A percentile compares a stretch with the other conserved stretches of the same genome.
Conservation (phyloP, 2,329 filamentous ascomycete genomes). For the Sporothrix brunneoviolacea region DNA sequence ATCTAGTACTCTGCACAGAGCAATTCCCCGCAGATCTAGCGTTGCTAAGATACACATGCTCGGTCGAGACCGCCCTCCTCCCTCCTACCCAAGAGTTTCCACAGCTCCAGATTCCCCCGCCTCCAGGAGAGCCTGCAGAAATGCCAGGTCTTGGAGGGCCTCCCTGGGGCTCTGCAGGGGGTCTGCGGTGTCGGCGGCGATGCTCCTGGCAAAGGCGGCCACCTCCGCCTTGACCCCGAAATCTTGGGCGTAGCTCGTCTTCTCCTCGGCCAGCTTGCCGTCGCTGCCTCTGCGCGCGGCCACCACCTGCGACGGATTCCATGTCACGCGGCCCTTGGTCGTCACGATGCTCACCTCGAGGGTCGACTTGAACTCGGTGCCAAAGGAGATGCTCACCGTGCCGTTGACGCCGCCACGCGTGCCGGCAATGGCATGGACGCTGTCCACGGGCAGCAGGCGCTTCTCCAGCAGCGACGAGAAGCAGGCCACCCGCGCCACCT, state of each 20-base stretch:
- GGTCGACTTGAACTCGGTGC: conserved; percentile 9
- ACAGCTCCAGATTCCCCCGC: too few relatives aligned
- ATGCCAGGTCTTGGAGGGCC: conserved; percentile 23
- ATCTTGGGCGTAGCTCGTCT: background rate
- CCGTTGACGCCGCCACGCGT: conserved; percentile 8
- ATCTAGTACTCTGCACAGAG: too few relatives aligned
- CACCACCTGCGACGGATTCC: conserved; percentile 18
- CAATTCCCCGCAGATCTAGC: too few relatives aligned
- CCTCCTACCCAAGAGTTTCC: too few relatives aligned
- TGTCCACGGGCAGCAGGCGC: conserved; percentile 11
- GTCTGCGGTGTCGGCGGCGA: conserved; percentile 19
- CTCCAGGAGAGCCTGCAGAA: conserved; percentile 23
- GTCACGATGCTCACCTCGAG: conserved; percentile 8
- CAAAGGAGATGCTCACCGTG: conserved; percentile 14
- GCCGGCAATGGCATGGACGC: conserved; percentile 3
- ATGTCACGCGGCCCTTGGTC: conserved; percentile 18
- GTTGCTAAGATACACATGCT: too few relatives aligned
- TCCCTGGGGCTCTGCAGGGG: conserved; percentile 21
- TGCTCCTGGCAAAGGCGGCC: conserved; percentile 21
- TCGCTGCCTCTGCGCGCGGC: background rate
- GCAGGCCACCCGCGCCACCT: background rate
- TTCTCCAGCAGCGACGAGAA: conserved; percentile 4
- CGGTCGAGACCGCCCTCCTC: too few relatives aligned
- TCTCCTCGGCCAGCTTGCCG: background rate
- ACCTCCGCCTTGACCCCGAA: conserved; percentile 23